A percentile compares a stretch with the other conserved stretches of the same genome.
phyloP scores from a whole-genome alignment of 2,329 filamentous ascomycete genomes.

The Penicillium italicum region DNA sequence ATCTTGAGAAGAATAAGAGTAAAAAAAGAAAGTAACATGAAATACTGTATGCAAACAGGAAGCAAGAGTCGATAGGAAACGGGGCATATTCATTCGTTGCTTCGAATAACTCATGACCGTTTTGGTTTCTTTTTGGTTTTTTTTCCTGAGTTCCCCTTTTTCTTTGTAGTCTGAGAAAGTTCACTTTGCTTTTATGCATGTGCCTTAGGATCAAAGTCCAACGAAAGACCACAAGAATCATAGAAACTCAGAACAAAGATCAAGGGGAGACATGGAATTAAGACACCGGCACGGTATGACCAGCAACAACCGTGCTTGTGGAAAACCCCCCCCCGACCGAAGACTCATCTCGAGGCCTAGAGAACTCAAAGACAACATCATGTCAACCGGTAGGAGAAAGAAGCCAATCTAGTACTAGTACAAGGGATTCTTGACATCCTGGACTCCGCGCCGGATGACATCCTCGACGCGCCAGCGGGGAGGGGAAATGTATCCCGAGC shows the following conservation, averaged over 20 bases:
- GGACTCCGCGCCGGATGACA: slow-evolving; percentile 67
- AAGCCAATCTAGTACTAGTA: slow-evolving; percentile 57
- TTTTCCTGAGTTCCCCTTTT: slow-evolving; percentile 2
- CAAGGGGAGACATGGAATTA: slow-evolving; percentile 7
- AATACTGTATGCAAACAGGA: slow-evolving; percentile 12
- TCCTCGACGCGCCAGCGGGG: slow-evolving; percentile 78
- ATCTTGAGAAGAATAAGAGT: slow-evolving; percentile 14
- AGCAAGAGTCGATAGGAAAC: slow-evolving; percentile 13
- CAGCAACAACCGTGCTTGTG: slow-evolving; percentile 34
- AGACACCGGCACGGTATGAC: slow-evolving; percentile 31
- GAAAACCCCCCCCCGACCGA: slow-evolving; percentile 5
- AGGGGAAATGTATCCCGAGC: slow-evolving; percentile 54
- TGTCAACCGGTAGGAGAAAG: slow-evolving; percentile 7
- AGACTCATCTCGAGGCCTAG: slow-evolving; percentile 14
- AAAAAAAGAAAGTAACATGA: slow-evolving; percentile 18
- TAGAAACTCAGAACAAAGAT: slow-evolving; percentile 5
- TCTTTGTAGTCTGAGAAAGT: neutral
- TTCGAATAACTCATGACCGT: slow-evolving; percentile 25
- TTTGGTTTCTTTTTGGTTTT: slow-evolving; percentile 15
- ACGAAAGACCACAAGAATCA: slow-evolving; percentile 15
- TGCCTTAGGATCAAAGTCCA: slow-evolving; percentile 9
- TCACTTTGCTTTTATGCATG: slow-evolving; percentile 5
- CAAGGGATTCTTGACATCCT: slow-evolving; percentile 70
- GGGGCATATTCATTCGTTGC: slow-evolving; percentile 30
- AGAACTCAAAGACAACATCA: slow-evolving; percentile 14